A percentile compares a stretch with the other conserved stretches of the same genome.
Conservation (phyloP, 108 stramenopile species). For the Pseudonitzschia multistriata region DNA sequence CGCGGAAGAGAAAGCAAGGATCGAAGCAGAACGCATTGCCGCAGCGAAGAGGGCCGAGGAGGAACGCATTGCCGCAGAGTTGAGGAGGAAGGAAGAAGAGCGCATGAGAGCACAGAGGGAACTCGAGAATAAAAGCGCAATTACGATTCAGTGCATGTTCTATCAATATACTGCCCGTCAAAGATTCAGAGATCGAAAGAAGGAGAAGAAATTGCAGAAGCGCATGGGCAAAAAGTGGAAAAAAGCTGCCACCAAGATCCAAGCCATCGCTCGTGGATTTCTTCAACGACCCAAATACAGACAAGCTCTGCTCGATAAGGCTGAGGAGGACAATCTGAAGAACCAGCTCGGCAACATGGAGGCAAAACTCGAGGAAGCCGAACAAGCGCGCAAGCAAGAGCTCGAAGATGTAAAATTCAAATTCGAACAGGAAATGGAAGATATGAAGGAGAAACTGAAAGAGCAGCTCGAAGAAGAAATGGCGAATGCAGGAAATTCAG, state of each 20-base stretch:
- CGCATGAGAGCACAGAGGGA: neutral
- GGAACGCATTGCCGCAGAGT: neutral
- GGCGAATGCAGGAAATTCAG: conserved; percentile 35
- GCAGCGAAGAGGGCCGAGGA: too few relatives aligned
- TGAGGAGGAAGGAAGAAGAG: neutral
- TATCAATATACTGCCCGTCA: conserved; percentile 19
- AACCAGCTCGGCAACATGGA: conserved; percentile 64
- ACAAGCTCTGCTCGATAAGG: conserved; percentile 34
- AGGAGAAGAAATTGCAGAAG: conserved; percentile 43
- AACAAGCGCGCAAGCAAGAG: conserved; percentile 48
- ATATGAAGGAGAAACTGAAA: conserved; percentile 44
- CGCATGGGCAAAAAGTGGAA: conserved; percentile 43
- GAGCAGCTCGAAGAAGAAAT: conserved; percentile 28
- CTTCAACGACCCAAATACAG: conserved; percentile 57
- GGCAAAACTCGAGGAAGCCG: conserved; percentile 54
- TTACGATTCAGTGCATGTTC: conserved; percentile 38
- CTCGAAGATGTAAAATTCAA: conserved; percentile 49
- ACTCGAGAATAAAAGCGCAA: neutral
- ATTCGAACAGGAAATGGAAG: conserved; percentile 55
- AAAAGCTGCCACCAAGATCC: conserved; percentile 62
- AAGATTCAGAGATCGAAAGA: conserved; percentile 24
- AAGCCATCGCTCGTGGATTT: conserved; percentile 66
- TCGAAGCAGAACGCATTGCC: too few relatives aligned
- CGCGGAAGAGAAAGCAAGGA: neutral
- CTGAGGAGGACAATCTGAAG: conserved; percentile 63